A percentile compares a stretch with the other conserved stretches of the same genome.
Evolutionary conservation across 2,329 filamentous ascomycete genomes (phyloP).

Genomic region (Pseudodiploospora longispora): DNA sequence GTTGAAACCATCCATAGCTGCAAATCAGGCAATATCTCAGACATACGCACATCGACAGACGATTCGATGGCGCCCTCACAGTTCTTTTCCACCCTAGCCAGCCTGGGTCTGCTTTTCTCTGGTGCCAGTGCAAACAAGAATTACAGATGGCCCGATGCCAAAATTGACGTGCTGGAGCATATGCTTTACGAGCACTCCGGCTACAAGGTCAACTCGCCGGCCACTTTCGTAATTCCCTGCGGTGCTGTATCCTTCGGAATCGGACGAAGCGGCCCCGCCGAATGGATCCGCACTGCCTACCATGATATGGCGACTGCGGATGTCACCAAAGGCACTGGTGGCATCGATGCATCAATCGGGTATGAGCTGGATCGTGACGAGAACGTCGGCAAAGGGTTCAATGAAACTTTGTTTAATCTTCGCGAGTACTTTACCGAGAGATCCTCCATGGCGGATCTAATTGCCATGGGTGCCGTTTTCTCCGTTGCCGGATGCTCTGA

Average conservation of each 20-base stretch:
- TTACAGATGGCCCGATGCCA: conserved; percentile 7
- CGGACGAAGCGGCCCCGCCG: conserved; percentile 13
- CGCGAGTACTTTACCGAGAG: conserved; percentile 12
- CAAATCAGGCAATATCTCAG: too few relatives aligned
- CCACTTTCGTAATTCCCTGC: conserved; percentile 9
- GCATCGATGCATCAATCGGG: conserved; percentile 23
- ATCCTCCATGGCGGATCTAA: conserved; percentile 16
- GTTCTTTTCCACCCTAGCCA: too few relatives aligned
- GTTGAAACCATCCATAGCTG: too few relatives aligned
- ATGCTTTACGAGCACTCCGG: conserved; percentile 11
- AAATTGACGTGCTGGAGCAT: conserved; percentile 8
- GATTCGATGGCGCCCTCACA: too few relatives aligned
- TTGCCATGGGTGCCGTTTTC: conserved; percentile 14
- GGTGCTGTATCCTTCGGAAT: conserved; percentile 6
- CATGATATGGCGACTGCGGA: conserved; percentile 23
- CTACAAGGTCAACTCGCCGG: conserved; percentile 7
- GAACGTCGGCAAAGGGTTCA: conserved; percentile 22
- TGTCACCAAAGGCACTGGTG: conserved; percentile 17
- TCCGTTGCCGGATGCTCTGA: conserved; percentile 5
- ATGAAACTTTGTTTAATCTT: conserved; percentile 21
- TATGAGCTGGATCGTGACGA: conserved; percentile 21
- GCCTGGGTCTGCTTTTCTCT: too few relatives aligned
- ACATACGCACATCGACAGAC: too few relatives aligned
- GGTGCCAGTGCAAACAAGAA: conserved; percentile 1
- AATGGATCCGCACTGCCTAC: conserved; percentile 25